These are phyloP conservation scores for Symbiodinium natans DNA, from an alignment of 73 alveolate genomes.

Conservation along the genomic window DNA sequence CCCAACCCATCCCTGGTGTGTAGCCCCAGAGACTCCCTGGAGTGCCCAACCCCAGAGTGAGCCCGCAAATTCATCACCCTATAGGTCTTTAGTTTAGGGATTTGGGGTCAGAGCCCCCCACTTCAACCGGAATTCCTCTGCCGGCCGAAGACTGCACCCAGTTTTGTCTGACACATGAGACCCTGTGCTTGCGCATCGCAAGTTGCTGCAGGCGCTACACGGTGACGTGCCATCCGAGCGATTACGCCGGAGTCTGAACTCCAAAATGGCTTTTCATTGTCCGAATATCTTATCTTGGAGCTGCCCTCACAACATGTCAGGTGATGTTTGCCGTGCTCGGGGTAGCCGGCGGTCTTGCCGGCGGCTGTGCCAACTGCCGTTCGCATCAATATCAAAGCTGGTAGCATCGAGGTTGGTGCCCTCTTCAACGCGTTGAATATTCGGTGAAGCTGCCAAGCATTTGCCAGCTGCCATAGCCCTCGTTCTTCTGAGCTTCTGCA, in stretches of 20 bases:
- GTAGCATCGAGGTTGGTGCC: conserved; percentile 69
- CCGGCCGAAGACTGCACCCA: neutral
- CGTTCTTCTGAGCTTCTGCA: no score
- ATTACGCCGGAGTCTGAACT: conserved; percentile 5
- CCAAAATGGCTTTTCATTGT: neutral
- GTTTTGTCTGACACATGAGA: neutral
- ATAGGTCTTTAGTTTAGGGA: no score
- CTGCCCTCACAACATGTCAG: neutral
- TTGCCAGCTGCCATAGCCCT: no score
- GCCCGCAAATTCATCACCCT: no score
- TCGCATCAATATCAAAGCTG: no score
- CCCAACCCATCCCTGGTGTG: no score
- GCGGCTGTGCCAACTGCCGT: no score
- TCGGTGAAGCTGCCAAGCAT: neutral
- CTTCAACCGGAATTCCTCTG: neutral
- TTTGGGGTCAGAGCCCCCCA: no score
- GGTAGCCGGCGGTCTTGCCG: conserved; percentile 58
- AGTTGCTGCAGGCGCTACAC: conserved; percentile 40
- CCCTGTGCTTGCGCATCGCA: no score
- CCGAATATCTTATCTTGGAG: neutral
- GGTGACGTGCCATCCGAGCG: conserved; percentile 72
- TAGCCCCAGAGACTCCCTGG: no score
- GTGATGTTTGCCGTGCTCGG: conserved; percentile 76
- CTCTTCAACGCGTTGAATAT: conserved; percentile 74
- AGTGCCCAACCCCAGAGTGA: no score